These are phyloP conservation scores for Gypsophila paniculata DNA, from an alignment of 179 eudicot genomes.

Conservation along the genomic window DNA sequence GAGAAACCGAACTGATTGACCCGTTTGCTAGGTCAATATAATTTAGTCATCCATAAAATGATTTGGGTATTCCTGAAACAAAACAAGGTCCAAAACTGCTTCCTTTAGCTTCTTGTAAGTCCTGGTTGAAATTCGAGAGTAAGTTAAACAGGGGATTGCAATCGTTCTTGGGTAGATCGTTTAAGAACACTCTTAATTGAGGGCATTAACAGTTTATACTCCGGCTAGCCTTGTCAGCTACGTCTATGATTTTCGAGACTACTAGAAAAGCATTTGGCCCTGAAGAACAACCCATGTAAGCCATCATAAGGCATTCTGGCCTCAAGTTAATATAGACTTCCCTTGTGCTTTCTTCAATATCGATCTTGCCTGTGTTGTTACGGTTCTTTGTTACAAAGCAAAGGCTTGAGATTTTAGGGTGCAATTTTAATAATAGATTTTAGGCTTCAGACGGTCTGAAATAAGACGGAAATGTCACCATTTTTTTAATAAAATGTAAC, in stretches of 20 bases:
- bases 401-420: neutral
- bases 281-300: slow-evolving; percentile 33
- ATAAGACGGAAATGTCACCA: too few species aligned
- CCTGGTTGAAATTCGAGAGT: slow-evolving; percentile 30
- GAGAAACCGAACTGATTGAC: too few species aligned
- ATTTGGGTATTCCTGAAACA: slow-evolving; percentile 42
- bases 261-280: slow-evolving; percentile 27
- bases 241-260: slow-evolving; percentile 30
- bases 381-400: slow-evolving; percentile 17
- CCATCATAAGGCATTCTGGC: slow-evolving; percentile 28
- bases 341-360: slow-evolving; percentile 24
- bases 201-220: slow-evolving; percentile 12
- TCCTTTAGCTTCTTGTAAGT: slow-evolving; percentile 28
- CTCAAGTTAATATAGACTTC: slow-evolving; percentile 16
- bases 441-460: too few species aligned
- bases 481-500: too few species aligned
- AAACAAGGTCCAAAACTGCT: slow-evolving; percentile 27
- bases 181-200: slow-evolving; percentile 23
- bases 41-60: slow-evolving; percentile 62
- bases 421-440: too few species aligned
- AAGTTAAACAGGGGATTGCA: slow-evolving; percentile 25
- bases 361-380: slow-evolving; percentile 15
- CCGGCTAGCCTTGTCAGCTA: slow-evolving; percentile 12
- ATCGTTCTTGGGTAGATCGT: slow-evolving; percentile 32
- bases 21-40: too few species aligned